Conservation (phyloP, 2,329 filamentous ascomycete species). For the Pleoardoris graminearum region DNA sequence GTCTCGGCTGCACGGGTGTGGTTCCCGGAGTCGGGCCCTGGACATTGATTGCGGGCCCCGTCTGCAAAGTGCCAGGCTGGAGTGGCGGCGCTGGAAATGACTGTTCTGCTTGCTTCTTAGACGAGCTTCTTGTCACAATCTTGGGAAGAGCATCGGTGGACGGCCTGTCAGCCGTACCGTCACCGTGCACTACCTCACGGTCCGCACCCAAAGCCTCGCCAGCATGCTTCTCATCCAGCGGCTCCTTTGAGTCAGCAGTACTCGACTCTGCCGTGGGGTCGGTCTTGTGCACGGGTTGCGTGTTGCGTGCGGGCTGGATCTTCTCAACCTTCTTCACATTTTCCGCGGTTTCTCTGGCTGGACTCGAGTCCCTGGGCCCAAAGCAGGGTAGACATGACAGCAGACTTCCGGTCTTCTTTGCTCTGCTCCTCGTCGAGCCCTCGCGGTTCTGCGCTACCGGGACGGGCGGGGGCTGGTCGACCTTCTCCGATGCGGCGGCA, state of each 20-base stretch:
- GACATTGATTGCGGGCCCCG: conserved; percentile 46
- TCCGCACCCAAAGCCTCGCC: conserved; percentile 27
- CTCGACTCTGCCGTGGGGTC: conserved; percentile 50
- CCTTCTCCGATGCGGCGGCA: conserved; percentile 47
- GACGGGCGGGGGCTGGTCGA: conserved; percentile 36
- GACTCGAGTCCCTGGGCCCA: conserved; percentile 62
- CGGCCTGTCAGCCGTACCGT: conserved; percentile 30
- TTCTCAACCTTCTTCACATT: conserved; percentile 49
- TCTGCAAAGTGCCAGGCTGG: conserved; percentile 40
- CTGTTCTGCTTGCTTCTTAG: conserved; percentile 38
- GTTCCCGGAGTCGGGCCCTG: conserved; percentile 52
- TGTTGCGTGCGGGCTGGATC: conserved; percentile 42
- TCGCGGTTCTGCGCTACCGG: conserved; percentile 36
- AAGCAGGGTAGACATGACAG: conserved; percentile 67
- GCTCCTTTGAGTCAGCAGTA: conserved; percentile 50
- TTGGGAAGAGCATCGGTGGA: conserved; percentile 29
- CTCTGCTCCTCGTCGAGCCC: conserved; percentile 43
- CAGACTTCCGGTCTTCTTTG: conserved; percentile 48
- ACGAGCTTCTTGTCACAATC: conserved; percentile 38
- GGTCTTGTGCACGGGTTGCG: conserved; percentile 52
- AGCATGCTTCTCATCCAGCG: conserved; percentile 49
- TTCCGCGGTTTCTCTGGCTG: conserved; percentile 44
- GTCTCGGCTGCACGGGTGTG: conserved; percentile 38
- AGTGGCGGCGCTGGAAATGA: conserved; percentile 31
- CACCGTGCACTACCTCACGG: conserved; percentile 27